Base-by-base conservation (phyloP, 139 green algal species). In the Closterium sp. region DNA sequence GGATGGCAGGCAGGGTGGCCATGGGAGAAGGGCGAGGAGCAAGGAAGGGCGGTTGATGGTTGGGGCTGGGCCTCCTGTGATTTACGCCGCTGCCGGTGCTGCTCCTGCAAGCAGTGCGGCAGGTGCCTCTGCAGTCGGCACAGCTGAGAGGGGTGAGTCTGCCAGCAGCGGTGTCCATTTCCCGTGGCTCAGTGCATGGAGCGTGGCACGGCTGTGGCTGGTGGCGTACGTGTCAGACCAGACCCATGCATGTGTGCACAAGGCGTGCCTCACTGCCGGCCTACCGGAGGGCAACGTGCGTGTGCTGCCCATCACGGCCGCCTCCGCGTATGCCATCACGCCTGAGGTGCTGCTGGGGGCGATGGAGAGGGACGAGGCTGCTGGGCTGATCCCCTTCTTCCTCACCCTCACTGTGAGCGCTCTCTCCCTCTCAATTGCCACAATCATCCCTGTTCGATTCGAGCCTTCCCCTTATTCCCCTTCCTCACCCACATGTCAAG, bases 371-470 rank as follows among this genome's bases (percentile, higher is more conserved):
- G 97, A 98, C 94, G 16, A 95, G 19, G 55, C 55, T 12, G 81
- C 69, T 1, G 97, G 96, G 0, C 95, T 98, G 5, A 84, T 97
- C 3, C 96, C 97, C 38, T 97, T 94, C 94, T 98, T 96, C 84
- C 36, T 96, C 0, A 89, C 84, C 35, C 95, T 94, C 31, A 97
- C 95, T 21, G 85, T 93, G 23, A 38, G 88, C 25, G 30, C 23
- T 84, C 66, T n/a, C 21, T 84, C 21, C 19, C 66, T 84, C 23
- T 84, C 66, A n/a, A n/a, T n/a, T n/a, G n/a, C 66, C 23, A 19
- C 66, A n/a, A n/a, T n/a, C n/a, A n/a, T n/a, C n/a, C n/a, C n/a
- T n/a, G n/a, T n/a, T n/a, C n/a, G n/a, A n/a, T n/a, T n/a, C n/a
- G n/a, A n/a, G n/a, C n/a, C n/a, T n/a, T n/a, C n/a, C n/a, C n/a